phyloP scores from a whole-genome alignment of 2,329 filamentous ascomycete species.

The Periconia digitata region DNA sequence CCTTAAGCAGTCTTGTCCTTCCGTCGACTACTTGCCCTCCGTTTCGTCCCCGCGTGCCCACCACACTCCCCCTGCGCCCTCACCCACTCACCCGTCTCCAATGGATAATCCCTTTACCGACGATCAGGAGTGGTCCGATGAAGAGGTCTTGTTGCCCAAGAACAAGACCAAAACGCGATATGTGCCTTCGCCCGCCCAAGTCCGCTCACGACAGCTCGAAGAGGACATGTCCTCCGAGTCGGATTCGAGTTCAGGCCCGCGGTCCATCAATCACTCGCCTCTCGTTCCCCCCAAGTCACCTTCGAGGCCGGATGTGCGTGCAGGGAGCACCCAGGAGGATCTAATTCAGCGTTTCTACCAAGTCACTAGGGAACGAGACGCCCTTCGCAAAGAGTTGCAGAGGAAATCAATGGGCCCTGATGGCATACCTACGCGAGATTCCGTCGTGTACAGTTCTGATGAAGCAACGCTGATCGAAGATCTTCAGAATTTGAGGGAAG shows the following conservation, averaged over 20 bases:
- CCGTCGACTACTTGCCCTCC: slow-evolving; percentile 34
- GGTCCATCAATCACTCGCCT: slow-evolving; percentile 25
- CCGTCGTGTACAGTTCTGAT: slow-evolving; percentile 36
- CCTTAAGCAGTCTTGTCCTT: slow-evolving; percentile 40
- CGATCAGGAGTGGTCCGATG: slow-evolving; percentile 41
- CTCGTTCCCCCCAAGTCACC: slow-evolving; percentile 40
- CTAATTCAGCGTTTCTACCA: slow-evolving; percentile 41
- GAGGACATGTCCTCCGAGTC: slow-evolving; percentile 29
- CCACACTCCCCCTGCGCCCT: slow-evolving; percentile 27
- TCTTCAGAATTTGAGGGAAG: slow-evolving; percentile 34
- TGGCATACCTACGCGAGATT: slow-evolving; percentile 27
- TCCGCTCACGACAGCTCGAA: slow-evolving; percentile 15
- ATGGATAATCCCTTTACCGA: slow-evolving; percentile 33
- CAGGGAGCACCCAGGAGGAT: slow-evolving; percentile 40
- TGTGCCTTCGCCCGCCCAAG: slow-evolving; percentile 29
- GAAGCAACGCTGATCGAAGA: slow-evolving; percentile 41
- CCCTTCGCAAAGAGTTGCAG: slow-evolving; percentile 39
- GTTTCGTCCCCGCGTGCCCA: slow-evolving; percentile 8
- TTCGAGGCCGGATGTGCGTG: slow-evolving; percentile 33
- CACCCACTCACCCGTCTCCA: slow-evolving; percentile 9
- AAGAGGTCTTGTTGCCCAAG: slow-evolving; percentile 40
- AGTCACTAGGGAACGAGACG: slow-evolving; percentile 41
- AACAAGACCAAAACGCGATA: slow-evolving; percentile 32
- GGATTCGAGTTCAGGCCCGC: slow-evolving; percentile 22
- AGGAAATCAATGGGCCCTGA: slow-evolving; percentile 34